phyloP scores from a whole-genome alignment of 148 eudicot species.

The Salicornia ramosissima region DNA sequence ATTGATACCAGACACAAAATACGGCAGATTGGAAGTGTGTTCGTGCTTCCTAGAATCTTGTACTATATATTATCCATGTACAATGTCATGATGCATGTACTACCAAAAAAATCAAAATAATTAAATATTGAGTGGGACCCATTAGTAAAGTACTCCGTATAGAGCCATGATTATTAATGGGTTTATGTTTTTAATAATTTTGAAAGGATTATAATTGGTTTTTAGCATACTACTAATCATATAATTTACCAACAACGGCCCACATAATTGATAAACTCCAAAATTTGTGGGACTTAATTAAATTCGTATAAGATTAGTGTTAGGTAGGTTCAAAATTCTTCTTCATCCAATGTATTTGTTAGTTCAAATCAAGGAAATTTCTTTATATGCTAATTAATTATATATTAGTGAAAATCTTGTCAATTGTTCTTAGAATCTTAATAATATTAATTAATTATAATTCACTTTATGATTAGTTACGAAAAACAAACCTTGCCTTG shows the following conservation, averaged over 20 bases:
- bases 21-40: too few relatives aligned
- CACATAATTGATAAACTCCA: constrained; percentile 11
- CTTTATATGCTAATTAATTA: neutral
- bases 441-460: constrained; percentile 5
- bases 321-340: constrained; percentile 6
- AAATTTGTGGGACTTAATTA: constrained; percentile 18
- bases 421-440: constrained; percentile 19
- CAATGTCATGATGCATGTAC: too few relatives aligned
- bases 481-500: constrained; percentile 23
- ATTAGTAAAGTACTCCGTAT: too few relatives aligned
- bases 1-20: too few relatives aligned
- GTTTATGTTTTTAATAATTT: too few relatives aligned
- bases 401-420: too few relatives aligned
- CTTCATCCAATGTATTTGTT: constrained; percentile 27
- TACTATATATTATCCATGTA: too few relatives aligned
- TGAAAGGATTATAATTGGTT: neutral
- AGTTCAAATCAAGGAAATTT: constrained; percentile 4
- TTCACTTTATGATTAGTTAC: constrained; percentile 16
- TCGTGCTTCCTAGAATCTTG: too few relatives aligned
- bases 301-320: neutral
- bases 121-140: too few relatives aligned
- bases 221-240: constrained; percentile 8
- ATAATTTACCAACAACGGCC: neutral
- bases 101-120: too few relatives aligned
- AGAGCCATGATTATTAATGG: neutral